Conservation (phyloP, 1,139 yeast genomes). For the Geotrichum citri-aurantii region DNA sequence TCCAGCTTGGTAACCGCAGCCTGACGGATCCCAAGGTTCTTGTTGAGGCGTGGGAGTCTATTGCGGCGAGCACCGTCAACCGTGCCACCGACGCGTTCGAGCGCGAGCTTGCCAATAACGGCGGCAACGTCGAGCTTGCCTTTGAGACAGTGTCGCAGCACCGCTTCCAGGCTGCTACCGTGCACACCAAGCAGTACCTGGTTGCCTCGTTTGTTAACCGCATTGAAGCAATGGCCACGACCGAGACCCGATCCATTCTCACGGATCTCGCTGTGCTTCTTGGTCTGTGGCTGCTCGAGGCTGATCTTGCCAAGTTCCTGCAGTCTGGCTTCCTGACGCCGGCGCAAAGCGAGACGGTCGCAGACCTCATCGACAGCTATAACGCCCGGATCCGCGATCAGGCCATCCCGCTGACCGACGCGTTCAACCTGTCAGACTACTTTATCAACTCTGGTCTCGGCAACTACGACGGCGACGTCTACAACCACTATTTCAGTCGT, state of each 20-base stretch:
- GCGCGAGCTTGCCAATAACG: conserved; percentile 21
- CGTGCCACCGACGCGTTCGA: conserved; percentile 27
- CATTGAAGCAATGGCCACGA: conserved; percentile 21
- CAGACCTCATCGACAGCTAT: conserved; percentile 35
- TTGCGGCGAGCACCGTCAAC: conserved; percentile 33
- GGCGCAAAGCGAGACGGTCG: conserved; percentile 33
- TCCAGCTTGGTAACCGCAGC: conserved; percentile 24
- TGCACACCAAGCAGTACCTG: conserved; percentile 33
- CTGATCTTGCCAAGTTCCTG: conserved; percentile 69
- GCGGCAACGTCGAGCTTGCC: conserved; percentile 29
- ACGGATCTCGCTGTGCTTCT: conserved; percentile 51
- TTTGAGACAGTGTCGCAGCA: conserved; percentile 36
- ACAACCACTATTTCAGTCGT: conserved; percentile 58
- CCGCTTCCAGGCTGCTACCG: conserved; percentile 35
- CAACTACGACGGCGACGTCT: conserved; percentile 76
- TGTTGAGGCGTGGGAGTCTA: conserved; percentile 37
- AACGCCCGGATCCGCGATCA: conserved; percentile 49
- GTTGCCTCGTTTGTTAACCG: conserved; percentile 32
- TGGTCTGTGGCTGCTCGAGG: conserved; percentile 67
- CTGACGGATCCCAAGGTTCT: conserved; percentile 27
- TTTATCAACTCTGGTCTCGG: conserved; percentile 85
- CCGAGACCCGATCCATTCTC: conserved; percentile 38
- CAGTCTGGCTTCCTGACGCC: conserved; percentile 51
- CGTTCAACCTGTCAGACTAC: conserved; percentile 81
- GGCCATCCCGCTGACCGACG: conserved; percentile 76